Evolutionary conservation across 108 stramenopile genomes (phyloP).

Genomic region (Conticribra guillardii): DNA sequence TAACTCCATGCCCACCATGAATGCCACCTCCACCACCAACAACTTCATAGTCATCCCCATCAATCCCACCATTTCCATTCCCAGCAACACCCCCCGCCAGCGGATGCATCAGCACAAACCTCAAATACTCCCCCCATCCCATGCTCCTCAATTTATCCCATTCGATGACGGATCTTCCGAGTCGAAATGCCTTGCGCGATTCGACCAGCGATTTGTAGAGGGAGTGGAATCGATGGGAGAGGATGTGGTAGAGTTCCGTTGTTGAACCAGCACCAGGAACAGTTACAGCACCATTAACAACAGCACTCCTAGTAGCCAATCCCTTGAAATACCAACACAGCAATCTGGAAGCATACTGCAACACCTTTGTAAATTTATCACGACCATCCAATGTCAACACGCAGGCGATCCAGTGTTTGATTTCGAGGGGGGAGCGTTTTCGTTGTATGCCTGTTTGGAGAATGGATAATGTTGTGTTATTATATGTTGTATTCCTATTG

Average conservation of each 20-base stretch:
- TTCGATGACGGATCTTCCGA: constrained; percentile 77
- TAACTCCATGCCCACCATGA: background rate
- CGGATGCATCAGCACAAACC: constrained; percentile 38
- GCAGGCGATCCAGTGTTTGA: constrained; percentile 71
- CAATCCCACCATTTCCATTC: background rate
- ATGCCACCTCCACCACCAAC: no score
- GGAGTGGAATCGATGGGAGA: constrained; percentile 43
- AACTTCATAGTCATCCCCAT: no score
- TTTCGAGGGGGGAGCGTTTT: constrained; percentile 28
- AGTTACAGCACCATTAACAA: background rate
- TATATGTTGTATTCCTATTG: background rate
- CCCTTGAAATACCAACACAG: constrained; percentile 65
- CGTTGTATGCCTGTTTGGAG: constrained; percentile 25
- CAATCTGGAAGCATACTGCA: constrained; percentile 72
- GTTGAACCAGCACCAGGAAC: constrained; percentile 2
- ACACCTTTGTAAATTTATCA: constrained; percentile 82
- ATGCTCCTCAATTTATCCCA: constrained; percentile 60
- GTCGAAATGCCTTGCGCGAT: constrained; percentile 78
- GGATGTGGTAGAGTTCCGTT: background rate
- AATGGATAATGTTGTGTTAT: constrained; percentile 7
- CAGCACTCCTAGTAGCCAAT: constrained; percentile 10
- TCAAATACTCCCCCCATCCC: constrained; percentile 55
- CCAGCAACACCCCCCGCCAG: constrained; percentile 18
- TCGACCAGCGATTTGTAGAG: constrained; percentile 63
- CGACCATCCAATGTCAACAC: constrained; percentile 79